Evolutionary conservation across 805 yeast genomes (phyloP), one percentile per base, ranked within the genome.

Genomic region (Torulaspora gathmanii): DNA sequence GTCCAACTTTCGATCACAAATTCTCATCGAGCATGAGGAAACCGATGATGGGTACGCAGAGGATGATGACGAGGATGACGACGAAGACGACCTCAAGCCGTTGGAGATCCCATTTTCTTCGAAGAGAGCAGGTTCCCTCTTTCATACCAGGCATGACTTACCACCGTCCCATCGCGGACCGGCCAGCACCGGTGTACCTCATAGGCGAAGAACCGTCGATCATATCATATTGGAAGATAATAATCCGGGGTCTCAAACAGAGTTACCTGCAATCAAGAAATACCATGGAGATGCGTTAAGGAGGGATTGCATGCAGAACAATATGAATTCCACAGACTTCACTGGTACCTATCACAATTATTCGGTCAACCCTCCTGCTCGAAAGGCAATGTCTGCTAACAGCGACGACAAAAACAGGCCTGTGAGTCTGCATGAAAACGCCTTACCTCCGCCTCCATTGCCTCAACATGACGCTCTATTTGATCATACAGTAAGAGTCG

Each of bases 91-190:
- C 31, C 42, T 46, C 11, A 50, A 46, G 33, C 65, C 63, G 3
- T 42, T 63, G 34, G 67, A 63, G 27, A 57, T 63, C 5, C 59
- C 63, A 4, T 55, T 60, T 26, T 12, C 47, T 19, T 40, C 51
- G 8, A 53, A 48, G 27, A 55, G 56, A 37, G 44, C 47, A 9
- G 51, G 46, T 26, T 55, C 61, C 15, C 31, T 56, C 29, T 57
- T 57, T 25, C 56, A 55, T 29, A 52, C 53, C 23, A 44, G 46
- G 34, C 49, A 45, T 13, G 34, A 43, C 17, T 47, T 46, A 29
- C 57, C 55, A 10, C 54, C 58, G 1, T 28, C 45, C 13, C 28
- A 42, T 28, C 29, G 40, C 10, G 35, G 33, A 19, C 40, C 33
- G 33, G 31, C n/a, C 10, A 33, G 13, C 29, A 19, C 16, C 7